Evolutionary conservation across 2,329 filamentous ascomycete species (phyloP), one percentile per base, ranked within the genome.

Genomic region (Thermoascus crustaceus): DNA sequence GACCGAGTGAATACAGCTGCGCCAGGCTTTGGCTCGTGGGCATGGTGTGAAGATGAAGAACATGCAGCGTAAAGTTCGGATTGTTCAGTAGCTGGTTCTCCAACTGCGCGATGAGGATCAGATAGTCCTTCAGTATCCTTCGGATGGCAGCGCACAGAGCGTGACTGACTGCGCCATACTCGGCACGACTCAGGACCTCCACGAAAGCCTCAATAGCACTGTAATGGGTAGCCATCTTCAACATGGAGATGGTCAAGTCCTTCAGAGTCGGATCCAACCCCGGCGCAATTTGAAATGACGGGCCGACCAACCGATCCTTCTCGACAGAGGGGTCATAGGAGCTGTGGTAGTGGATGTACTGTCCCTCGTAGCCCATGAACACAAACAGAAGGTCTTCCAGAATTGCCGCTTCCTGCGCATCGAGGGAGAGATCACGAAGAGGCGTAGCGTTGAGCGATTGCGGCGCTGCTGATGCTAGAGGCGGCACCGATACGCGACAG

Each of bases 291-390:
- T 78, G 79, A 63, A 87, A 96, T 7, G 71, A 67, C 1, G 91
- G 91, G 0, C 91, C 91, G 4, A 81, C 74, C 32, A 98, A 68
- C 9, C 88, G 79, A 52, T 93, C 86, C 51, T 89, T 85, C 64
- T 98, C 91, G 34, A 85, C 78, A 3, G 73, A 67, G 0, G 88
- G 86, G 48, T 94, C 80, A 57, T 94, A 96, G 6, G 76, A 75
- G 46, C 85, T 82, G 39, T 75, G 75, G 55, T 86, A 96, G 37
- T 85, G 83, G 42, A 98, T 84, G 56, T 96, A 96, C 58, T 94
- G 87, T n/a, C 91, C 91, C 62, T 98, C 91, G 45, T 87, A 94
- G 16, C 91, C 91, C 88, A 98, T 95, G 50, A 96, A 93, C 4
- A 94, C 87, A 55, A 89, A 95, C 22, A 96, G 64, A 10, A 98